Evolutionary conservation across 352 stramenopile species (phyloP).

Genomic region (Pythium aphanidermatum): DNA sequence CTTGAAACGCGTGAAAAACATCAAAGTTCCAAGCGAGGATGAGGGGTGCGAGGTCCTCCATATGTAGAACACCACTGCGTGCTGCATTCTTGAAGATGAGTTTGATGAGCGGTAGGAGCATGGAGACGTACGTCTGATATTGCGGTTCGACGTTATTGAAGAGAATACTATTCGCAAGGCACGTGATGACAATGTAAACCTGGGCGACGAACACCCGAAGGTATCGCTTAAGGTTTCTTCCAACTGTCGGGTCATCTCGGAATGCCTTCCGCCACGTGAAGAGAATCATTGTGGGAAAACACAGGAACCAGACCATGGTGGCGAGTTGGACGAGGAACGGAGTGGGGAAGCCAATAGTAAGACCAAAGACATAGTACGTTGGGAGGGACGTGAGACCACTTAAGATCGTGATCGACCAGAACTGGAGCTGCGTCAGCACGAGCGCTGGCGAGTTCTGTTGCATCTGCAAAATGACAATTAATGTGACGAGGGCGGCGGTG

Average conservation of each 20-base stretch:
- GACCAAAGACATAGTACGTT: background rate
- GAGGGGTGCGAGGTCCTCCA: background rate
- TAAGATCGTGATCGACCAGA: background rate
- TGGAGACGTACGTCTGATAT: background rate
- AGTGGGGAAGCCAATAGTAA: conserved; percentile 3
- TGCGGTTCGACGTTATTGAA: background rate
- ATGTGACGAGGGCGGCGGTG: background rate
- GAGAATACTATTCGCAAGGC: background rate
- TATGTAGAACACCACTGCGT: background rate
- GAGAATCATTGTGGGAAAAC: no score
- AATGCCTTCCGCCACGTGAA: background rate
- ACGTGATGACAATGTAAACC: background rate
- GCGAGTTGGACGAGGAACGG: conserved; percentile 4
- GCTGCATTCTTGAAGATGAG: background rate
- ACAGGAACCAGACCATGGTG: background rate
- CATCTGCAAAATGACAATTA: conserved; percentile 4
- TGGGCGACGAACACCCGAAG: background rate
- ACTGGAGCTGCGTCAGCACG: background rate
- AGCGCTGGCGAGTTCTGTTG: background rate
- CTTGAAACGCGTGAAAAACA: background rate
- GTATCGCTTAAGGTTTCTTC: background rate
- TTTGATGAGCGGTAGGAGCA: background rate
- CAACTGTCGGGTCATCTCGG: background rate
- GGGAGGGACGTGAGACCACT: background rate
- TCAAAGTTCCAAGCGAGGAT: conserved; percentile 1